phyloP scores from a whole-genome alignment of 2,329 filamentous ascomycete genomes.

The Cladosporium halotolerans region DNA sequence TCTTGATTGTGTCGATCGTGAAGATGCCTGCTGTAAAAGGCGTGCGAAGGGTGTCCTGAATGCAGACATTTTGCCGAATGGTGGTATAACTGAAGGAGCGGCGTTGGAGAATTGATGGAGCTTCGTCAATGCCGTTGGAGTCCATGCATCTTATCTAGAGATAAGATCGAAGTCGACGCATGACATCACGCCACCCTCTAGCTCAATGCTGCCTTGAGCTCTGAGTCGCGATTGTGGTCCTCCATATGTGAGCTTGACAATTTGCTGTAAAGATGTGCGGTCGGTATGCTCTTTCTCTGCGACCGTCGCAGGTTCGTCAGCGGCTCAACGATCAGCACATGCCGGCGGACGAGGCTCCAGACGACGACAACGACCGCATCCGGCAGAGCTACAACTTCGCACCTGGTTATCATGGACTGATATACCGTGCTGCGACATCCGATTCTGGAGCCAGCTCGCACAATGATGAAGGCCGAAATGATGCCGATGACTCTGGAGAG shows the following conservation, averaged over 20 bases:
- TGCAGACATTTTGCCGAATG: constrained; percentile 3
- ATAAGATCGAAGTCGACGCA: not conserved
- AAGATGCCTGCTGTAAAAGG: not conserved
- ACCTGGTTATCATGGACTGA: constrained; percentile 75
- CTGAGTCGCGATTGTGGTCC: no score
- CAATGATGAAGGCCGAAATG: constrained; percentile 13
- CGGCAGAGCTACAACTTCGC: constrained; percentile 89
- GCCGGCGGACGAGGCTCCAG: constrained; percentile 60
- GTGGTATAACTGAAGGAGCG: not conserved
- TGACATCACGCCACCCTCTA: not conserved
- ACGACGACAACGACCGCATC: constrained; percentile 66
- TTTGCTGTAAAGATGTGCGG: constrained; percentile 53
- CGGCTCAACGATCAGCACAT: constrained; percentile 70
- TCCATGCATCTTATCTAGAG: not conserved
- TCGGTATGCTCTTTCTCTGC: constrained; percentile 53
- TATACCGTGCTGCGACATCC: constrained; percentile 71
- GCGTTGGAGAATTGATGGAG: not conserved
- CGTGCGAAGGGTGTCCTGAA: constrained; percentile 1
- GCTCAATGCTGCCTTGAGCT: not conserved
- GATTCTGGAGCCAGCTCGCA: constrained; percentile 31
- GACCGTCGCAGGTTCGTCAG: constrained; percentile 67
- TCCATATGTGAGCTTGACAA: no score
- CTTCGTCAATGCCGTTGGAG: not conserved
- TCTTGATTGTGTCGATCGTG: constrained; percentile 16
- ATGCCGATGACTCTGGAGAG: constrained; percentile 19